Conservation (phyloP, 2,329 filamentous ascomycete genomes). For the Colletotrichum trifolii region DNA sequence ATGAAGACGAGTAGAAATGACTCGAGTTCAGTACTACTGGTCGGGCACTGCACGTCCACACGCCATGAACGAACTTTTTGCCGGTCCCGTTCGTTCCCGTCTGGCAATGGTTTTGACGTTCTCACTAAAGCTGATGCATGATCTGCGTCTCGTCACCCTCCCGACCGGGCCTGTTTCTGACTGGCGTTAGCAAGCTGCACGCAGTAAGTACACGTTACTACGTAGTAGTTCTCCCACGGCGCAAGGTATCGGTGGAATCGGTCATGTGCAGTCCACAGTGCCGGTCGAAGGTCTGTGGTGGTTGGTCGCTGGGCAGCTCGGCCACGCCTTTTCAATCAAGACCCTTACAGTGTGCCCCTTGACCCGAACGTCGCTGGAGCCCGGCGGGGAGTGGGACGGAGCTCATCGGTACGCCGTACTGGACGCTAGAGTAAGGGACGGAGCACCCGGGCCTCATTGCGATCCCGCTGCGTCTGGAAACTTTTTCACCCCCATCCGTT, state of each 20-base stretch:
- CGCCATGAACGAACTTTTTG: not conserved
- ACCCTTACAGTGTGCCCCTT: not conserved
- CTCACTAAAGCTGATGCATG: no score
- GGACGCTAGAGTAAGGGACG: not conserved
- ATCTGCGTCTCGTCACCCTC: constrained; percentile 25
- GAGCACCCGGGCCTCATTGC: constrained; percentile 15
- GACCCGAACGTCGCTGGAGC: not conserved
- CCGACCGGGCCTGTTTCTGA: constrained; percentile 30
- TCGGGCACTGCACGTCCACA: no score
- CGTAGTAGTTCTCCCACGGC: no score
- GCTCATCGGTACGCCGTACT: not conserved
- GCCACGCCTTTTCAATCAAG: constrained; percentile 4
- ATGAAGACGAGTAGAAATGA: no score
- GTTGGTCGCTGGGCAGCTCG: constrained; percentile 25
- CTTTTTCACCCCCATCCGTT: constrained; percentile 22
- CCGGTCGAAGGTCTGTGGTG: constrained; percentile 28
- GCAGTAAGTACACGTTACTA: not conserved
- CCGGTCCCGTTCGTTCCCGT: constrained; percentile 10
- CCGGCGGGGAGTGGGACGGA: constrained; percentile 10
- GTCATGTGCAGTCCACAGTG: constrained; percentile 15
- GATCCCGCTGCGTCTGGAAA: constrained; percentile 11
- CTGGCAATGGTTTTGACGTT: no score
- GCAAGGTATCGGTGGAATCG: no score
- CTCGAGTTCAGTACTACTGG: no score
- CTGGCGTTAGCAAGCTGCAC: constrained; percentile 26